These are phyloP conservation scores for Tuber calosporum DNA, from an alignment of 495 filamentous ascomycete species.

Conservation along the genomic window DNA sequence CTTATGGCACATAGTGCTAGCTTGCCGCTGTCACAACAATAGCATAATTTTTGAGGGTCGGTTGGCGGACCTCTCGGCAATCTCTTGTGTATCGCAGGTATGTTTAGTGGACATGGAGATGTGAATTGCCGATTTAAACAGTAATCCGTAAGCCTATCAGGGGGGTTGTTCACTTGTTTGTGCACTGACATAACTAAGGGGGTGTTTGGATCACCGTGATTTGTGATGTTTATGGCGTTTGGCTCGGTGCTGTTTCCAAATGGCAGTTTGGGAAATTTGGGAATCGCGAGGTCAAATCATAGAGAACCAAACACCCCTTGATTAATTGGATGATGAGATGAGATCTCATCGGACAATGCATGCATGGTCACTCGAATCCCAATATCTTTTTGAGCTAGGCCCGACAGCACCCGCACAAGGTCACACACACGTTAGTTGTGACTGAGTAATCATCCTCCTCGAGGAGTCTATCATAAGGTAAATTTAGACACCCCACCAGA, in stretches of 20 bases:
- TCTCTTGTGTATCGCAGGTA: not conserved
- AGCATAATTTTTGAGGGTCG: not conserved
- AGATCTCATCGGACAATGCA: not conserved
- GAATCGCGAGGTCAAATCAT: no score
- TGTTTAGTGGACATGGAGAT: not conserved
- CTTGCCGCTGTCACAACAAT: not conserved
- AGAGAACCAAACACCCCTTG: no score
- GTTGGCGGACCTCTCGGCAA: not conserved
- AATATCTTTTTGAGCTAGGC: not conserved
- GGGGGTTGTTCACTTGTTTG: not conserved
- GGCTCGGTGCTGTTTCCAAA: no score
- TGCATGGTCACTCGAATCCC: not conserved
- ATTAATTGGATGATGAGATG: not conserved
- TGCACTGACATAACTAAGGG: not conserved
- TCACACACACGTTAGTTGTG: not conserved
- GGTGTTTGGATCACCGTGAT: no score
- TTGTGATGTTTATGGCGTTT: no score
- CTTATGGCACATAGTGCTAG: not conserved
- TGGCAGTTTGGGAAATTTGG: no score
- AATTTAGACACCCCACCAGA: not conserved
- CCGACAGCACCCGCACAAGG: not conserved
- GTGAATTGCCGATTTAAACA: not conserved
- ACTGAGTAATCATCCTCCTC: not conserved
- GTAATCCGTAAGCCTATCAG: not conserved
- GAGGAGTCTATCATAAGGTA: not conserved